phyloP scores from a whole-genome alignment of 441 rosid genomes.

The Pelargonium citronellum region DNA sequence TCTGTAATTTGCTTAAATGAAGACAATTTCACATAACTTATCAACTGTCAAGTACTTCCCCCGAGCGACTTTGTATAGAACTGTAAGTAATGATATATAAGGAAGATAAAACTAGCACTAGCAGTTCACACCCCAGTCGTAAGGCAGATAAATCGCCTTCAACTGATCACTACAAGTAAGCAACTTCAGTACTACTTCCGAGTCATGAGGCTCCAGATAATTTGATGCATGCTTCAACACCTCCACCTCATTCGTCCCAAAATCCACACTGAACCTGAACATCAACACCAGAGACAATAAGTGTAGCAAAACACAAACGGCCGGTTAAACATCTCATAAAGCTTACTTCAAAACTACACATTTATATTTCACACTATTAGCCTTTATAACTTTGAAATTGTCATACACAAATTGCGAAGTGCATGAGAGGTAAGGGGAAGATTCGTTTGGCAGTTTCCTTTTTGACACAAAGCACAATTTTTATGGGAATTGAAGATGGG shows the following conservation, averaged over 20 bases:
- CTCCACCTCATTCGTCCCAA: conserved; percentile 65
- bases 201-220: conserved; percentile 51
- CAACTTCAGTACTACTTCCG: conserved; percentile 54
- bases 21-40: no score
- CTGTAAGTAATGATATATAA: not conserved
- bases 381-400: no score
- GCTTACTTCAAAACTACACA: no score
- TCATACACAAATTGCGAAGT: no score
- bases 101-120: conserved; percentile 26
- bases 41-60: no score
- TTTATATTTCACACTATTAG: no score
- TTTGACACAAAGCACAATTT: no score
- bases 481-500: no score
- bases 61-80: no score
- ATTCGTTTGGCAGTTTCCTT: not conserved
- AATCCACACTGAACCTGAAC: conserved; percentile 61
- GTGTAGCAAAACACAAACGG: not conserved
- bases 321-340: no score
- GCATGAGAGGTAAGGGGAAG: not conserved
- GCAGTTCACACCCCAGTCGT: conserved; percentile 68
- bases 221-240: conserved; percentile 66
- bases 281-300: conserved; percentile 4
- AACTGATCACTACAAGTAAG: conserved; percentile 43
- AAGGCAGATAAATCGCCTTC: conserved; percentile 62
- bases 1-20: no score